Percentiles rank a stretch among this genome's conserved stretches.
These are phyloP conservation scores for Eucalyptus sideroxylon DNA, from an alignment of 345 rosid genomes.

Conservation along the genomic window DNA sequence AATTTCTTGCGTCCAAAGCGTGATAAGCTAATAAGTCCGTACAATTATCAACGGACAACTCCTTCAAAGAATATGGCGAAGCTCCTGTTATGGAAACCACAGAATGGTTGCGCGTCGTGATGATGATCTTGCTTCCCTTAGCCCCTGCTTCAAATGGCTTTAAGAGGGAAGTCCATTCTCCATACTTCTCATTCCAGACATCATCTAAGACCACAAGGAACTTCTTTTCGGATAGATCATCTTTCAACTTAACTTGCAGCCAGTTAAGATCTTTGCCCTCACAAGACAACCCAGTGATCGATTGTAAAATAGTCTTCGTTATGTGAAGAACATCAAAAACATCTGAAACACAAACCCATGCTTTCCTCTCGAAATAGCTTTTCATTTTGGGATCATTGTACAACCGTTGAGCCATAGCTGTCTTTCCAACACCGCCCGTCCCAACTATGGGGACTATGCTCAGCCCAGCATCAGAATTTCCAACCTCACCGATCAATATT, in stretches of 20 bases:
- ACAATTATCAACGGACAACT: not conserved
- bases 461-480: rapidly evolving
- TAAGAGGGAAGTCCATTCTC: not conserved
- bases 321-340: not conserved
- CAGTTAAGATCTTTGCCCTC: rapidly evolving
- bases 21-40: not conserved
- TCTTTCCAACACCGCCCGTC: not conserved
- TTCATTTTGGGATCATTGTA: not conserved
- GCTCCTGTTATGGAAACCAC: not conserved
- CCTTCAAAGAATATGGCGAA: not conserved
- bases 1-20: not conserved
- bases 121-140: not conserved
- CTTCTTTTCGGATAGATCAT: rapidly evolving
- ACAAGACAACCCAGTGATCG: rapidly evolving
- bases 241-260: not conserved
- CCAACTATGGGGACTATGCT: not conserved
- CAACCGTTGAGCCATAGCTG: not conserved
- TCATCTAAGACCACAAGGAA: not conserved
- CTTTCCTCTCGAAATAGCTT: not conserved
- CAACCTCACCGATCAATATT: not conserved
- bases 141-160: not conserved
- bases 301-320: not conserved
- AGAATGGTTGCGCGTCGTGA: rapidly evolving
- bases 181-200: not conserved
- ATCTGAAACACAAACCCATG: not conserved